Percentiles rank a stretch among this genome's conserved stretches.
Conservation (phyloP, 495 filamentous ascomycete species). For the Penicillium silybi region DNA sequence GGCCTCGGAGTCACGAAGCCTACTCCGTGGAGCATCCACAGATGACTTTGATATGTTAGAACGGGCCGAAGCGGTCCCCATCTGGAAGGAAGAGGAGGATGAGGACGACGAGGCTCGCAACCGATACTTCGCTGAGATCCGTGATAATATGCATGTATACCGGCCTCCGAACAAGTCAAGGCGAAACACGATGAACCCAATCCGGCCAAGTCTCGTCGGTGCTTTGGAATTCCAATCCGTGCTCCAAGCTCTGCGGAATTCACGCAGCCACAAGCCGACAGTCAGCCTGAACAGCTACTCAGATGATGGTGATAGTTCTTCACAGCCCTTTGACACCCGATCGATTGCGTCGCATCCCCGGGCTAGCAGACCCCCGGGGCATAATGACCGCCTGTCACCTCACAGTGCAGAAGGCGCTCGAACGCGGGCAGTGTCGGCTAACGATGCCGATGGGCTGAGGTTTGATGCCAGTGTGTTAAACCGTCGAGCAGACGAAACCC, state of each 20-base stretch:
- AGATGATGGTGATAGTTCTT: constrained; percentile 51
- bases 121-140: constrained; percentile 74
- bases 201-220: constrained; percentile 88
- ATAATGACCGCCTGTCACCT: constrained; percentile 29
- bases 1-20: constrained; percentile 48
- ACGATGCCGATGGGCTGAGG: constrained; percentile 49
- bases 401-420: constrained; percentile 32
- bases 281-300: constrained; percentile 71
- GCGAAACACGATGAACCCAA: constrained; percentile 73
- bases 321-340: constrained; percentile 46
- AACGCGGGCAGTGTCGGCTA: constrained; percentile 62
- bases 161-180: constrained; percentile 60
- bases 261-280: constrained; percentile 61
- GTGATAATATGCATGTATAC: constrained; percentile 86
- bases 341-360: constrained; percentile 46
- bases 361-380: constrained; percentile 20
- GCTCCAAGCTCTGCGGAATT: constrained; percentile 74
- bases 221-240: constrained; percentile 92
- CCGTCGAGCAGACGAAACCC: constrained; percentile 15
- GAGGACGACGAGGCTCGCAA: constrained; percentile 70
- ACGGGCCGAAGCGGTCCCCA: constrained; percentile 43
- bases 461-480: constrained; percentile 34
- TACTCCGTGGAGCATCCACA: constrained; percentile 45
- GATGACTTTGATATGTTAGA: constrained; percentile 76
- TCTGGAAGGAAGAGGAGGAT: constrained; percentile 47